phyloP scores from a whole-genome alignment of 805 yeast species.

The Ogataea nonfermentans region DNA sequence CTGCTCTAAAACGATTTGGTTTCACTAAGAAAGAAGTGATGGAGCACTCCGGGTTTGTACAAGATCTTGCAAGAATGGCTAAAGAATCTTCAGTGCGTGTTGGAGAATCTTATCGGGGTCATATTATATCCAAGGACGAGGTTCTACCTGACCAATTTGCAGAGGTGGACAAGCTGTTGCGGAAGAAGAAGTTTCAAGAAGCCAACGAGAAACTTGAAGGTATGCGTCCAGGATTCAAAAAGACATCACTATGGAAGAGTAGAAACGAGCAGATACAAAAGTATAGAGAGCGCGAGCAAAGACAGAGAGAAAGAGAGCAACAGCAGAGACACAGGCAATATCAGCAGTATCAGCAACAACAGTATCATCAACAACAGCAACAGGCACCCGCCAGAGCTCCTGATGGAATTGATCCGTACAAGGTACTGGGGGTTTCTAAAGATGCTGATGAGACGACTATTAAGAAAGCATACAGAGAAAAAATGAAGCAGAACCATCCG shows the following conservation, averaged over 20 bases:
- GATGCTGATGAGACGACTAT: slow-evolving; percentile 71
- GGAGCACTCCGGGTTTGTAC: slow-evolving; percentile 19
- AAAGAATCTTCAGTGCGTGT: slow-evolving; percentile 18
- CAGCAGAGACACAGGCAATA: slow-evolving; percentile 47
- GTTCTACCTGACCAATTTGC: slow-evolving; percentile 17
- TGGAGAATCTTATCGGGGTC: slow-evolving; percentile 13
- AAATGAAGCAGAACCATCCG: slow-evolving; percentile 84
- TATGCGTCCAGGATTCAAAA: slow-evolving; percentile 37
- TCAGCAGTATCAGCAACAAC: slow-evolving; percentile 42
- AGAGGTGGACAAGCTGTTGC: slow-evolving; percentile 19
- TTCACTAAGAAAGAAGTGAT: slow-evolving; percentile 24
- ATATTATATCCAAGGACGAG: slow-evolving; percentile 1
- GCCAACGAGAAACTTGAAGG: slow-evolving; percentile 39
- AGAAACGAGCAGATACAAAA: slow-evolving; percentile 28
- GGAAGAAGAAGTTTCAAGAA: slow-evolving; percentile 31
- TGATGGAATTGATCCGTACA: slow-evolving; percentile 64
- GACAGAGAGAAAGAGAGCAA: slow-evolving; percentile 40
- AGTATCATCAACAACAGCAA: slow-evolving; percentile 36
- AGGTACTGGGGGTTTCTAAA: slow-evolving; percentile 62
- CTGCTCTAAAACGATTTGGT: slow-evolving; percentile 20
- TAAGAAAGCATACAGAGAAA: slow-evolving; percentile 75
- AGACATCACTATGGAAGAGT: slow-evolving; percentile 39
- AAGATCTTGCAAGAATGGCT: slow-evolving; percentile 23
- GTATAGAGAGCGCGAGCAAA: slow-evolving; percentile 31
- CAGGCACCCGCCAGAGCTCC: slow-evolving; percentile 27